Evolutionary conservation across 1,139 yeast genomes (phyloP).

Genomic region (Meyerozyma smithsonii): DNA sequence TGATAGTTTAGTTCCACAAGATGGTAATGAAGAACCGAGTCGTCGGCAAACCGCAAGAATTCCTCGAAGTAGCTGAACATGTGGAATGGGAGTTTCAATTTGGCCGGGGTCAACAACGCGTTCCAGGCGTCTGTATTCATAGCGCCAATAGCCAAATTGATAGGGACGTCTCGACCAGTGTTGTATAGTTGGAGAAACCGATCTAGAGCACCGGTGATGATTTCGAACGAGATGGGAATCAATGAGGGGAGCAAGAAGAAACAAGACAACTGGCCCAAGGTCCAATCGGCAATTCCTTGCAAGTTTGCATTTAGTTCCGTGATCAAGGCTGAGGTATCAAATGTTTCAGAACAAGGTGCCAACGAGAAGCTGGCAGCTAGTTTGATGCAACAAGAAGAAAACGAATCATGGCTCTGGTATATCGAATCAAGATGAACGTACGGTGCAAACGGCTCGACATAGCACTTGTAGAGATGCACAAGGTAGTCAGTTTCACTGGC

Average conservation of each 20-base stretch:
- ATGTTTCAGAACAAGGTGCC: not conserved
- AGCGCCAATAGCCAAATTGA: not conserved
- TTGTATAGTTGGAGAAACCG: not conserved
- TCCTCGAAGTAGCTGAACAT: not conserved
- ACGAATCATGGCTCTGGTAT: not conserved
- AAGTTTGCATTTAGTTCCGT: not conserved
- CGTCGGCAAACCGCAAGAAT: not conserved
- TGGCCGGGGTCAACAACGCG: not conserved
- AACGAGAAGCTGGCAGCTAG: not conserved
- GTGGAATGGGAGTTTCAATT: not conserved
- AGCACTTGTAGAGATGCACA: not conserved
- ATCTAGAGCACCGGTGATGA: not conserved
- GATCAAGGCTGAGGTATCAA: not conserved
- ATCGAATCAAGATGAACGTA: not conserved
- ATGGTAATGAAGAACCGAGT: not conserved
- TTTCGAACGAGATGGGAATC: not conserved
- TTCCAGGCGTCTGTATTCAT: conserved; percentile 1
- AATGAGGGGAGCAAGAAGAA: not conserved
- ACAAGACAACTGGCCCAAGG: not conserved
- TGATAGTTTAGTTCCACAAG: not conserved
- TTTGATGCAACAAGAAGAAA: not conserved
- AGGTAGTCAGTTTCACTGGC: not conserved
- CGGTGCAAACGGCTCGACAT: conserved; percentile 1
- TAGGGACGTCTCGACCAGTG: not conserved
- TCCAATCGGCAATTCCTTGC: not conserved